These are phyloP conservation scores for Talaromyces sp. DNA, from an alignment of 2,329 filamentous ascomycete species.

Conservation along the genomic window DNA sequence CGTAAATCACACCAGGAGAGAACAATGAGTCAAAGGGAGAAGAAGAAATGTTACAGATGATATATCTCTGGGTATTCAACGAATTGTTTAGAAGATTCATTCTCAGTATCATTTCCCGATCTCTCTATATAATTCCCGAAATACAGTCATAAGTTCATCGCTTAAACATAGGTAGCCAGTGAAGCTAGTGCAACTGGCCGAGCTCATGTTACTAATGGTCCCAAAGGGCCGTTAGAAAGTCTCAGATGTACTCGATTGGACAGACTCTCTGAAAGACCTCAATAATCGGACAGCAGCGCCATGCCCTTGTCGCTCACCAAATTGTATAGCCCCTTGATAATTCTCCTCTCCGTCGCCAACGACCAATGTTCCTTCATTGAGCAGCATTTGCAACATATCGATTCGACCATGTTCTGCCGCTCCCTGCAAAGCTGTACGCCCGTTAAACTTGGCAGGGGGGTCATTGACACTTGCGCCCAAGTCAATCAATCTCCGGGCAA, in stretches of 20 bases:
- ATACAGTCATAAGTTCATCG: not conserved
- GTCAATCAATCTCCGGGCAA: not conserved
- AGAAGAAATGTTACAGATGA: not conserved
- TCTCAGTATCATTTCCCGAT: not conserved
- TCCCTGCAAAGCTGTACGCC: slow-evolving; percentile 25
- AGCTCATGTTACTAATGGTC: not conserved
- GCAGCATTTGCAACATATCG: slow-evolving; percentile 17
- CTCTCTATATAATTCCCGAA: not conserved
- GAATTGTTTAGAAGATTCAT: not conserved
- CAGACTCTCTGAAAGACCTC: not conserved
- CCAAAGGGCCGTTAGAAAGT: not conserved
- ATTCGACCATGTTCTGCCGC: slow-evolving; percentile 23
- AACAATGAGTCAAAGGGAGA: not conserved
- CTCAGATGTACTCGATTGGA: not conserved
- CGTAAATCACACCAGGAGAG: too few relatives aligned
- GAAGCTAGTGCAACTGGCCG: not conserved
- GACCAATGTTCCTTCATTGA: slow-evolving; percentile 12
- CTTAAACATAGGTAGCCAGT: not conserved
- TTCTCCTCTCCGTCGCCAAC: not conserved
- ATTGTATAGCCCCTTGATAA: not conserved
- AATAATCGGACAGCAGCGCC: not conserved
- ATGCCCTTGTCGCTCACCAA: not conserved
- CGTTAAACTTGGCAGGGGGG: slow-evolving; percentile 3
- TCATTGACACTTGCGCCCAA: not conserved
- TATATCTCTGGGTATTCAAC: not conserved